These are phyloP conservation scores for Rosa persica DNA, from an alignment of 306 rosid genomes.

Conservation along the genomic window DNA sequence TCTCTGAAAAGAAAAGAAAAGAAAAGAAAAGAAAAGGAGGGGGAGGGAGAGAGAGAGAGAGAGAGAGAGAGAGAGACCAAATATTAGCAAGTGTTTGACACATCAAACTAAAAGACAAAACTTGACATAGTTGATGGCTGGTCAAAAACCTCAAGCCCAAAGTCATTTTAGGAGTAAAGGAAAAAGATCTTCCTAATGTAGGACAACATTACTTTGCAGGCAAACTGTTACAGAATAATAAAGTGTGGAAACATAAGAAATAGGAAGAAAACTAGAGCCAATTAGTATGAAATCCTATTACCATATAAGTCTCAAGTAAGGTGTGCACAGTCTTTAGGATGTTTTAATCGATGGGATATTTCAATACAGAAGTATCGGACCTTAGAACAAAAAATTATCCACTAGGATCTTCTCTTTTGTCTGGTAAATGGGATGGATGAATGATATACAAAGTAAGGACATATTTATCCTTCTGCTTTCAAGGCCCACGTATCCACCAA, in stretches of 20 bases:
- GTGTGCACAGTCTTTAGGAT: too few relatives aligned
- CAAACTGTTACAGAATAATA: not conserved
- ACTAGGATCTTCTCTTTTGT: too few relatives aligned
- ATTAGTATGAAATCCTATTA: not conserved
- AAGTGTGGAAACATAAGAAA: too few relatives aligned
- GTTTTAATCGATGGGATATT: too few relatives aligned
- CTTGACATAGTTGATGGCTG: slow-evolving; percentile 7
- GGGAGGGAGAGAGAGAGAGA: slow-evolving; percentile 23
- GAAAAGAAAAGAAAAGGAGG: too few relatives aligned
- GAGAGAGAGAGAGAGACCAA: slow-evolving; percentile 20
- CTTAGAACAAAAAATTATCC: too few relatives aligned
- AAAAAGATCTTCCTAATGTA: not conserved
- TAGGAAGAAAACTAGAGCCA: too few relatives aligned
- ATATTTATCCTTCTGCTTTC: not conserved
- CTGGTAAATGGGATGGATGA: too few relatives aligned
- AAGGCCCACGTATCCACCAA: not conserved
- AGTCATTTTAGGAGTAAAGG: not conserved
- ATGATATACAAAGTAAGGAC: not conserved
- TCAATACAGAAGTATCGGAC: too few relatives aligned
- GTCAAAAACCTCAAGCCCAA: not conserved
- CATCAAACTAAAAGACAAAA: slow-evolving; percentile 10
- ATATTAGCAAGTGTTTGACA: slow-evolving; percentile 13
- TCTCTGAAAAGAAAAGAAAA: slow-evolving; percentile 43
- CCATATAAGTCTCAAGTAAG: not conserved
- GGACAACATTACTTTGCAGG: not conserved